Evolutionary conservation across 78 protist species (phyloP), one percentile per base, ranked within the genome.

Genomic region (Tieghemostelium lacteum): DNA sequence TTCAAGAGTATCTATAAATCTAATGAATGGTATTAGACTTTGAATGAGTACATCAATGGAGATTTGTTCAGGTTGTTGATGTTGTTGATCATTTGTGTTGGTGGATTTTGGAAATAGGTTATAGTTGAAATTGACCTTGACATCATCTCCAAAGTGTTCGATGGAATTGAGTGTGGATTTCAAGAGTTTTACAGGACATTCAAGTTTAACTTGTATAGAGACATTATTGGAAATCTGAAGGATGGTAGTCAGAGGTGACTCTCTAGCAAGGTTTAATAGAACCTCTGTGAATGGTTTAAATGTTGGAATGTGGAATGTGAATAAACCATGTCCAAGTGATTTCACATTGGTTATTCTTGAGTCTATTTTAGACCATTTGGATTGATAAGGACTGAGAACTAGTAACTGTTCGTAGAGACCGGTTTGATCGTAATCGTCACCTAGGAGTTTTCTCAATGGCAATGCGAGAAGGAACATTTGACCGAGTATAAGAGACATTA

Each of bases 401-500:
- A 67, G 17, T 24, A 67, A 45, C 10, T 37, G 3, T n/a, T 67
- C 73, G n/a, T 67, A 16, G 3, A 67, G 12, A 10, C 33, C 29
- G 24, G 73, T 7, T 45, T 34, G 37, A 45, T 67, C 52, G n/a
- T 67, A 67, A 20, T 12, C 8, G 2, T 67, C 73, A 45, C 73
- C 73, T n/a, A 67, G 34, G 3, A 39, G 4, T 24, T 67, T 67
- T 37, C 73, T 12, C 24, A 67, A 45, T 37, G 73, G 71, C 10
- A 77, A n/a, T n/a, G 92, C 77, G 33, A 86, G 10, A 24, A 71
- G 39, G 52, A 33, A 57, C 73, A 86, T 29, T 62, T 86, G 92
- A 28, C 69, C 80, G n/a, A 86, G 31, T 28, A 86, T 29, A 10
- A 54, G 26, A 14, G 62, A 19, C 92, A 86, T 86, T 2, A 72